Evolutionary conservation across 2,329 filamentous ascomycete genomes (phyloP).

Genomic region (Myriosclerotinia curreyana): DNA sequence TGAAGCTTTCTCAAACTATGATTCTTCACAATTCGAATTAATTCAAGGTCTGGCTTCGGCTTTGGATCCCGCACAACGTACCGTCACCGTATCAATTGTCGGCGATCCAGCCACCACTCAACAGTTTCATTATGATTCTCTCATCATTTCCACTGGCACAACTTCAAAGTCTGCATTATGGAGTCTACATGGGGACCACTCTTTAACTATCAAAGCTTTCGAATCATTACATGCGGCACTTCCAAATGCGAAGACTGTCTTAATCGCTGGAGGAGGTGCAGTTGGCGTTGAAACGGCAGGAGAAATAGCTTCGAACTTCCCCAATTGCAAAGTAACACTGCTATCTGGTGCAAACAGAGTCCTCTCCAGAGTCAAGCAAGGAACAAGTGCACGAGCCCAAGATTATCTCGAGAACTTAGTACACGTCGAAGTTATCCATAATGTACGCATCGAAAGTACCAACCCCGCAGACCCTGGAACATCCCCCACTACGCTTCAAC

Average conservation of each 20-base stretch:
- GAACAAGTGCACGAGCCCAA: constrained; percentile 45
- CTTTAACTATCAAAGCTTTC: constrained; percentile 41
- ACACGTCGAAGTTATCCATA: constrained; percentile 48
- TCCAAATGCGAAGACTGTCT: constrained; percentile 43
- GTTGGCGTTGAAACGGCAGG: constrained; percentile 48
- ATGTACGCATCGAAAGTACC: constrained; percentile 41
- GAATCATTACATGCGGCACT: constrained; percentile 43
- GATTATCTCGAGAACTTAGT: constrained; percentile 42
- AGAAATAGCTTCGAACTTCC: constrained; percentile 43
- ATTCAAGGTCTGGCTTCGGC: constrained; percentile 43
- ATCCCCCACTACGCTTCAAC: constrained; percentile 39
- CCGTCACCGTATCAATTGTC: constrained; percentile 36
- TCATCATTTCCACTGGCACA: constrained; percentile 50
- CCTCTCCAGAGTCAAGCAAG: constrained; percentile 43
- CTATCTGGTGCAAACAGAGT: constrained; percentile 43
- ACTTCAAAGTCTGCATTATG: constrained; percentile 47
- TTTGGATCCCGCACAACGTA: constrained; percentile 41
- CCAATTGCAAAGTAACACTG: constrained; percentile 46
- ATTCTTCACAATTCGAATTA: constrained; percentile 42
- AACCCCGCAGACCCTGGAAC: constrained; percentile 35
- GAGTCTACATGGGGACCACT: constrained; percentile 42
- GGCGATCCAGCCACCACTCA: constrained; percentile 24
- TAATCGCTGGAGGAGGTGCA: constrained; percentile 47
- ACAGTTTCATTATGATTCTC: constrained; percentile 43
- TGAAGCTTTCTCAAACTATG: constrained; percentile 43